Evolutionary conservation across 208 protist species (phyloP), one percentile per base, ranked within the genome.

Genomic region (Blastocrithidia nonstop): DNA sequence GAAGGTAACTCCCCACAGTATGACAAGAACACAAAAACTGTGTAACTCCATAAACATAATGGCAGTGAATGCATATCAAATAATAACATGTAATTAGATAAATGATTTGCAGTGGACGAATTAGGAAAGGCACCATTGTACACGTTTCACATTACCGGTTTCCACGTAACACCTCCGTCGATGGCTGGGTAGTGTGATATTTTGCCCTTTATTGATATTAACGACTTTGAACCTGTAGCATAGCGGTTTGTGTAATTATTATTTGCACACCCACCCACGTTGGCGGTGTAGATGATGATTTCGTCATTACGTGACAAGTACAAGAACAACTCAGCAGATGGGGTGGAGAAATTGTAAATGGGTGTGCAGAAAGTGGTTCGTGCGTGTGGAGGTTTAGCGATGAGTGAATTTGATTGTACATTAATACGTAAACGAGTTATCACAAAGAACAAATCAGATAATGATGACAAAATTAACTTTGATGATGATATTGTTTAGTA

Each of bases 151-250:
- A 69, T 93, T 26, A 88, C 65, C 1, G 52, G 51, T 22, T 93
- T 93, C 49, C 58, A 63, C 58, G 62, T 93, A 1, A 66, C 72
- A 39, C 66, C 62, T 16, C 44, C 50, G 29, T 46, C 44, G 19
- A 32, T n/a, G 11, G 60, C 68, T n/a, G n/a, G n/a, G 21, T 47
- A 51, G 43, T 74, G 85, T 11, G 60, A 85, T 54, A 59, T 88
- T 29, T 32, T 82, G 11, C 29, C 68, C 31, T 93, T 71, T 50
- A 21, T 88, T 7, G 16, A 67, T 3, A 42, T 73, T 13, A 57
- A 71, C 9, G 78, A 93, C 44, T 88, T 93, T 45, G 61, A 80
- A 23, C 47, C 63, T 27, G 71, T 88, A 39, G 75, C 63, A 8
- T 70, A 83, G 28, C 27, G 42, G 6, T 87, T 86, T 63, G 73